These are phyloP conservation scores for Sarocladium oryzae DNA, from an alignment of 2,329 filamentous ascomycete species.

Conservation along the genomic window DNA sequence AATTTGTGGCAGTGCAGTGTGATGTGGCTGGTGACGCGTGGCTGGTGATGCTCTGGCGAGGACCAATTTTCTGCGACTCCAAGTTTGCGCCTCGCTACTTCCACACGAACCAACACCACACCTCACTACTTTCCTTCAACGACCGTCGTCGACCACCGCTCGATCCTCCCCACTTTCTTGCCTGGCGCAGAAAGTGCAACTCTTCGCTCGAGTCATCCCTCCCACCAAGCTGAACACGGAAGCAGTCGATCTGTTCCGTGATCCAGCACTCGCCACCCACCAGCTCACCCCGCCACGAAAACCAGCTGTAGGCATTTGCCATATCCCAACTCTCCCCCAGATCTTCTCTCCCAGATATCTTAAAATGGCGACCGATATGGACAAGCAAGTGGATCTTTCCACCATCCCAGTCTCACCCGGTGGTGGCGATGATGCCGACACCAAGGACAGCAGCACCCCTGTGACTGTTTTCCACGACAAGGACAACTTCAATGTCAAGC, in stretches of 20 bases:
- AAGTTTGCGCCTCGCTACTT: slow-evolving; percentile 6
- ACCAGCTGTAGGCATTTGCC: too few species aligned
- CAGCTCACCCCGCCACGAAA: not conserved
- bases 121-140: slow-evolving; percentile 2
- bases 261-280: not conserved
- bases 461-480: slow-evolving; percentile 97
- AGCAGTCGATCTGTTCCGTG: slow-evolving; percentile 11
- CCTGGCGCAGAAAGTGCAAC: slow-evolving; percentile 11
- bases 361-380: slow-evolving; percentile 26
- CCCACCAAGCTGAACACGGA: not conserved
- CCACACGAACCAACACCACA: slow-evolving; percentile 6
- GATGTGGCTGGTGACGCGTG: slow-evolving; percentile 3
- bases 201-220: not conserved
- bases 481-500: slow-evolving; percentile 99
- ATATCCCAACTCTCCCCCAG: too few species aligned
- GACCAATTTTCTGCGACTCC: slow-evolving; percentile 8
- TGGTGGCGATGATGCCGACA: slow-evolving; percentile 47
- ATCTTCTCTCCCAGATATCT: too few species aligned
- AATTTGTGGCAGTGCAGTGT: too few species aligned
- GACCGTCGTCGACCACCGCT: not conserved
- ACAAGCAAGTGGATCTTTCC: slow-evolving; percentile 58
- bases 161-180: slow-evolving; percentile 8
- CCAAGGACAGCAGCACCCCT: slow-evolving; percentile 51
- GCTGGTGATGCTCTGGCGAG: not conserved
- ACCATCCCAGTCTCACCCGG: slow-evolving; percentile 64